Evolutionary conservation across 164 flowering plant species (phyloP), one percentile per base, ranked within the genome.

Genomic region (Aristolochia contorta): DNA sequence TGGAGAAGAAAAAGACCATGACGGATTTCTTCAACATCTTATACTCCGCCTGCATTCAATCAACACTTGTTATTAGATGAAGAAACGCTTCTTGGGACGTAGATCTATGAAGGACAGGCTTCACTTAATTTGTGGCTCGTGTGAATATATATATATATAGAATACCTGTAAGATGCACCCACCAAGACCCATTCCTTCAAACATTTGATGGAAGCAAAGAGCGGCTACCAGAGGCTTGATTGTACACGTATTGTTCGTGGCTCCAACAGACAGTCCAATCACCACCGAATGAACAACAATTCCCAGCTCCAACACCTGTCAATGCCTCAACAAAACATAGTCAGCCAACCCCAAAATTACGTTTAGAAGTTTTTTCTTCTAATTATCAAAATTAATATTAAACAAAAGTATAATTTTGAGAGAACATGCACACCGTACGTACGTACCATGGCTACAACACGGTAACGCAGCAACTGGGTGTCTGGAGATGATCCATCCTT

Each of bases 1-100:
- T 60, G 0, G 87, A 69, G 78, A 82, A 80, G 74, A 82, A 80
- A 65, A 82, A 77, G 61, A 71, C 83, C 84, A 82, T 75, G 0
- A 77, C 24, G 21, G 67, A 66, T 24, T 75, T 82, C 71, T 58
- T 73, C 67, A 47, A 37, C 0, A 16, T 3, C 47, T 54, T 61
- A 65, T 73, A 79, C 54, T 79, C 79, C 20, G 84, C 86, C 79
- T 81, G 72, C 22, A 37, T 8, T 32, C 13, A 22, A 21, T 19
- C 55, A 52, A 19, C 15, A n/a, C 8, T 23, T 12, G 2, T n/a
- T 23, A 52, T 19, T 20, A 19, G 12, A 37, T 8, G 43, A 27
- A 27, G 30, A 27, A 37, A 37, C 12, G 43, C 7, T 37, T 37
- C 43, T 37, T 37, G 43, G 12, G 43, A 27, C 5, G 2, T 27